Conservation (phyloP, 2,329 filamentous ascomycete species). For the Exophiala mesophila region DNA sequence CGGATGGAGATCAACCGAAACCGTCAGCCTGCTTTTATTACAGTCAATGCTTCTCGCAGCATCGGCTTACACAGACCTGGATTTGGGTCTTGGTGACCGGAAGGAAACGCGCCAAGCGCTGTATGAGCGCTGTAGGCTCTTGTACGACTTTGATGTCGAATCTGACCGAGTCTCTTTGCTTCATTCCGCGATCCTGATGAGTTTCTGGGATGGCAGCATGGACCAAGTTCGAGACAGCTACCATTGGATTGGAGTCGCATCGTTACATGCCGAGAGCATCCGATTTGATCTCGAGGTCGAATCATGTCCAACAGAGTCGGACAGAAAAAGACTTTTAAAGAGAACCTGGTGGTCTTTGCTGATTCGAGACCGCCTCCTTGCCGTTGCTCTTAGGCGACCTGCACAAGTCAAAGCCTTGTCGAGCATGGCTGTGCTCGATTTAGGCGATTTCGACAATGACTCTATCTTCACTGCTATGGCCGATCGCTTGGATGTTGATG, state of each 20-base stretch:
- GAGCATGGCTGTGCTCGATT: conserved; percentile 81
- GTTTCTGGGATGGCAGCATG: conserved; percentile 95
- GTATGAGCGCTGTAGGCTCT: conserved; percentile 73
- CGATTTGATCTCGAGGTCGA: conserved; percentile 83
- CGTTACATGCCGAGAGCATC: conserved; percentile 87
- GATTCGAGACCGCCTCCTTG: conserved; percentile 88
- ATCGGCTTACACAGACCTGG: conserved; percentile 78
- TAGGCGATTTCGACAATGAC: conserved; percentile 77
- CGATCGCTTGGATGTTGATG: conserved; percentile 1
- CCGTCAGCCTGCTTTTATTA: conserved; percentile 79
- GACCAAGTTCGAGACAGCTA: conserved; percentile 97
- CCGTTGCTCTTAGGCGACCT: conserved; percentile 85
- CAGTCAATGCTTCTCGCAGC: conserved; percentile 94
- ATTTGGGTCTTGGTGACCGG: conserved; percentile 69
- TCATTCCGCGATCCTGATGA: conserved; percentile 84
- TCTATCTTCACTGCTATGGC: conserved; percentile 38
- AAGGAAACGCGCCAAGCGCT: conserved; percentile 81
- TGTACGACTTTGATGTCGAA: conserved; percentile 96
- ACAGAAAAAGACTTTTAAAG: conserved; percentile 80
- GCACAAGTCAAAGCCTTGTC: conserved; percentile 89
- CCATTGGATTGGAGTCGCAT: conserved; percentile 97
- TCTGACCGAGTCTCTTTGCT: conserved; percentile 81
- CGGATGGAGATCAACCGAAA: conserved; percentile 63
- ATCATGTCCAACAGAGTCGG: conserved; percentile 66
- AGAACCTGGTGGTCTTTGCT: conserved; percentile 98